Evolutionary conservation across 192 early-diverging fungal genomes (phyloP), one percentile per base, ranked within the genome.

Genomic region (Rhizophagus sp.): DNA sequence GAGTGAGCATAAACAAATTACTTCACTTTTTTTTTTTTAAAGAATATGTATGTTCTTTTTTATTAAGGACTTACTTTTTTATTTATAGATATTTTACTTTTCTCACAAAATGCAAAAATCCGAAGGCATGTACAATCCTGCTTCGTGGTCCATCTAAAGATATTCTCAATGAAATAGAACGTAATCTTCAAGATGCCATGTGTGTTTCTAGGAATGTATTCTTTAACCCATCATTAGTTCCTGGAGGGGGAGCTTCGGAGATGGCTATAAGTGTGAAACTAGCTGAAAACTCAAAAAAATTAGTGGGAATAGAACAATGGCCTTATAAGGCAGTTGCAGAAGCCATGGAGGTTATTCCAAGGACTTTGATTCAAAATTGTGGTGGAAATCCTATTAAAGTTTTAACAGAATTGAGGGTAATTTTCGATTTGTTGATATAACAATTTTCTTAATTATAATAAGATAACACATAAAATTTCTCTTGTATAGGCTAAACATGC

Each of bases 151-250:
- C 98, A 44, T 93, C 92, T 82, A 99, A 98, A 88, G 98, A 99
- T 84, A 95, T 97, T 70, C 88, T 99, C 34, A 95, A 97, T 84
- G 98, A 99, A 84, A 89, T 99, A 81, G 98, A 99, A 84, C 94
- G 98, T 74, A 99, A 99, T 88, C 86, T 99, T 84, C 96, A 97
- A 86, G 98, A 99, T 82, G 97, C 97, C 82, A 99, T 99, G 98
- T 91, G 90, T 52, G 98, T 99, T 73, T 97, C 97, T 19, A 94
- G 97, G 76, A 99, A 99, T 83, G 97, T 99, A 30, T 92, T 97
- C 87, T 99, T 97, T 84, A 95, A 94, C 88, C 96, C 98, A 57
- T 91, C 89, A 44, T 88, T 99, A 52, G 92, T 93, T 62, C 98
- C 98, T 17, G 98, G 98, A 65, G 98, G 98, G 78, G 98, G 98